Evolutionary conservation across 2,329 filamentous ascomycete genomes (phyloP).

Genomic region (Didymella keratinophila): DNA sequence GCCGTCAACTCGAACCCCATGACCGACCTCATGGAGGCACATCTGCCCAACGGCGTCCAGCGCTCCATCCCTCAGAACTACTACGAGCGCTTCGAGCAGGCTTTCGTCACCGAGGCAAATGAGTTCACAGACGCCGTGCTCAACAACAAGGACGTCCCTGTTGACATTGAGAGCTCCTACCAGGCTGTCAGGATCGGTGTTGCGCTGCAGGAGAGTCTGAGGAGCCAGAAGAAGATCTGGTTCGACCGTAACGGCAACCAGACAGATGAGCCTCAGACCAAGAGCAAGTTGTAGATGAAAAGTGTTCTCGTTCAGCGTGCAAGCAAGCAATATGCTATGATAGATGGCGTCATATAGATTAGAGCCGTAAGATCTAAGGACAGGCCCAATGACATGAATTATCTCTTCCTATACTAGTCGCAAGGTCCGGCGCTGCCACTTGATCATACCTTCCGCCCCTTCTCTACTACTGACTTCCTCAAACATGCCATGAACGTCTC

Average conservation of each 20-base stretch:
- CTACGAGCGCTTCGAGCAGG: conserved; percentile 68
- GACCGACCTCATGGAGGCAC: conserved; percentile 63
- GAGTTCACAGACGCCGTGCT: conserved; percentile 69
- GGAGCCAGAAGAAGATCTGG: conserved; percentile 55
- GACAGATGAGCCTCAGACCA: conserved; percentile 45
- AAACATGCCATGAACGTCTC: too few species aligned
- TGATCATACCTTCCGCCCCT: too few species aligned
- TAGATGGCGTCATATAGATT: conserved; percentile 12
- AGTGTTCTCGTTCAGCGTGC: not conserved
- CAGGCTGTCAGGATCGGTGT: conserved; percentile 68
- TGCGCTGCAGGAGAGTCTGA: conserved; percentile 56
- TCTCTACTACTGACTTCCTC: too few species aligned
- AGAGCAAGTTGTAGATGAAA: conserved; percentile 47
- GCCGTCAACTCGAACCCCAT: conserved; percentile 67
- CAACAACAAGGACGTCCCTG: conserved; percentile 63
- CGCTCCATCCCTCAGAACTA: conserved; percentile 69
- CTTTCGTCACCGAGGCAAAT: conserved; percentile 69
- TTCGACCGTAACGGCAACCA: conserved; percentile 65
- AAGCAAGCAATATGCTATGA: not conserved
- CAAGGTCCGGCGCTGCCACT: too few species aligned
- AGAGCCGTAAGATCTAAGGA: not conserved
- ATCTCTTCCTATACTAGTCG: too few species aligned
- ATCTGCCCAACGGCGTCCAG: conserved; percentile 62
- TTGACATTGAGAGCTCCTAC: conserved; percentile 66
- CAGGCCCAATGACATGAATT: too few species aligned